Conservation (phyloP, 1,139 yeast genomes). For the Wickerhamiella infanticola region DNA sequence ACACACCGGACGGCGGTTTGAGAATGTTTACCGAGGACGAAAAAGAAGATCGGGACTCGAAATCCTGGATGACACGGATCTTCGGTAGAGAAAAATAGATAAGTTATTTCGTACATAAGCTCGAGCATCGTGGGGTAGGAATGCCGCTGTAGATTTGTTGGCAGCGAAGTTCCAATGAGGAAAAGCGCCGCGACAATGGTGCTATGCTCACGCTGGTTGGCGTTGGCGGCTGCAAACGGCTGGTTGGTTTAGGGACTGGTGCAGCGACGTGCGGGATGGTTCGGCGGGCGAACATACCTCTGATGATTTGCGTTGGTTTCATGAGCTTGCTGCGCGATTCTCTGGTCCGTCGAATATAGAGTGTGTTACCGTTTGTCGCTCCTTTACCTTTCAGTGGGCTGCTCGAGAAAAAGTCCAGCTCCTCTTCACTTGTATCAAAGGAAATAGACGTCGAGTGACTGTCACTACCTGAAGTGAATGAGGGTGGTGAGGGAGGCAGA, state of each 20-base stretch:
- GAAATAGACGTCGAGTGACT: background rate
- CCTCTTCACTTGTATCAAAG: background rate
- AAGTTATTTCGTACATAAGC: background rate
- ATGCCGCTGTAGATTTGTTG: background rate
- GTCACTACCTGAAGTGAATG: background rate
- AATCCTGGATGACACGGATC: conserved; percentile 27
- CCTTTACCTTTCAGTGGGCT: background rate
- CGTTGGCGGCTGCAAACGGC: background rate
- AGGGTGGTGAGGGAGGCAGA: background rate
- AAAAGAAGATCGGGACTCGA: conserved; percentile 23
- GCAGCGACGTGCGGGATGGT: no score
- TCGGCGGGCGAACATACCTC: background rate
- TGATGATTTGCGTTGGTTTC: background rate
- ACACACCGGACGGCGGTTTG: conserved; percentile 33
- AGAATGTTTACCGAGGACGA: conserved; percentile 33
- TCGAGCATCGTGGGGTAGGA: background rate
- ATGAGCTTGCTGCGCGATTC: background rate
- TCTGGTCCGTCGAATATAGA: background rate
- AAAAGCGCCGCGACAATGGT: no score
- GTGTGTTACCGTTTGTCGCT: background rate
- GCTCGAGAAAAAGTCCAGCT: background rate
- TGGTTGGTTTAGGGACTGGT: background rate
- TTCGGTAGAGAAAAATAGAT: conserved; percentile 27
- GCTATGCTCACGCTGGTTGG: background rate
- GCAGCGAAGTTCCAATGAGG: background rate